A percentile compares a stretch with the other conserved stretches of the same genome.
phyloP scores from a whole-genome alignment of 495 filamentous ascomycete species.

The Lophiostoma macrostomum region DNA sequence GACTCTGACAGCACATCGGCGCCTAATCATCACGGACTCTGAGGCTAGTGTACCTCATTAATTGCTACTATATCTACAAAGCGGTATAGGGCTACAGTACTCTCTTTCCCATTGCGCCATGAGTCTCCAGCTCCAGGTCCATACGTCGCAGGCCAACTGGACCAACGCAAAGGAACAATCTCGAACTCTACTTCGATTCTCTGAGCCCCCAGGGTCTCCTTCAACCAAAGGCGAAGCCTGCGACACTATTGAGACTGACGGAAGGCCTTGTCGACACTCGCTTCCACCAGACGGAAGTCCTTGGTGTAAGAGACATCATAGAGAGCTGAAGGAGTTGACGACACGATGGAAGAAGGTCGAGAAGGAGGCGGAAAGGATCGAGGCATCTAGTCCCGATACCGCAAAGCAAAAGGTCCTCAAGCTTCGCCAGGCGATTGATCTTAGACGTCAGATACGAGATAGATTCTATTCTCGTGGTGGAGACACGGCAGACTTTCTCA shows the following conservation, averaged over 20 bases:
- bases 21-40: too few species aligned
- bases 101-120: too few species aligned
- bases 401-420: slow-evolving; percentile 12
- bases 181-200: not conserved
- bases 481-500: slow-evolving; percentile 12
- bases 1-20: too few species aligned
- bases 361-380: slow-evolving; percentile 9
- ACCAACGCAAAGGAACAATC: not conserved
- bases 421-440: slow-evolving; percentile 9
- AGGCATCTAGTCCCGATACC: slow-evolving; percentile 10
- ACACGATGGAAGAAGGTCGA: not conserved
- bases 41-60: too few species aligned
- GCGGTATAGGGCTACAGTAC: too few species aligned
- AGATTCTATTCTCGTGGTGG: slow-evolving; percentile 15
- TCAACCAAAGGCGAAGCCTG: not conserved
- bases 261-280: not conserved
- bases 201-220: slow-evolving; percentile 3
- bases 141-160: not conserved
- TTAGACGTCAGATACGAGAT: slow-evolving; percentile 3
- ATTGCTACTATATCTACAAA: too few species aligned
- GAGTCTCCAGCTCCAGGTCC: slow-evolving; percentile 2
- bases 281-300: slow-evolving; percentile 1
- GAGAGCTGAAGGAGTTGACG: slow-evolving; percentile 10
- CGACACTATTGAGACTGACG: slow-evolving; percentile 1
- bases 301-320: slow-evolving; percentile 14